phyloP scores from a whole-genome alignment of 129 eudicot genomes.

The Saposhnikovia divaricata region DNA sequence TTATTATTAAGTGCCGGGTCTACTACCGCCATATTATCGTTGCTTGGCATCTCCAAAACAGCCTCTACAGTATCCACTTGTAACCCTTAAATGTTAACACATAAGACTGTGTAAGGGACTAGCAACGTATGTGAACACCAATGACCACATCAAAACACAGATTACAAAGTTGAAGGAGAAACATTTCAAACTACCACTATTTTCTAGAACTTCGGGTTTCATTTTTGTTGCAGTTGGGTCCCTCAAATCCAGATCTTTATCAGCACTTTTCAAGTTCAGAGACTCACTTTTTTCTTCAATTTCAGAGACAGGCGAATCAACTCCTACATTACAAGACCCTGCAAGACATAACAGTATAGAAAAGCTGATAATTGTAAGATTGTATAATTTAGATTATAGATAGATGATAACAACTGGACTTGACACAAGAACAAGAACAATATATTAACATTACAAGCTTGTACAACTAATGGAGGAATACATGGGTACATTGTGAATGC shows the following conservation, averaged over 20 bases:
- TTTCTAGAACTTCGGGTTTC: neutral
- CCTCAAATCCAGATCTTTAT: neutral
- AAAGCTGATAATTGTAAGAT: too few species aligned
- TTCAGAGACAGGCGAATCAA: neutral
- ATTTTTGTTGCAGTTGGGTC: neutral
- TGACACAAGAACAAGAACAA: too few species aligned
- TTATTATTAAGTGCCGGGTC: too few species aligned
- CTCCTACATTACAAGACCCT: neutral
- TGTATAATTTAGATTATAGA: too few species aligned
- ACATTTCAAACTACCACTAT: conserved; percentile 11
- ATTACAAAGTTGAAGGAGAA: neutral
- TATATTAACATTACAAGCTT: too few species aligned
- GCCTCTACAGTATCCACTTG: too few species aligned
- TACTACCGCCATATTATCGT: too few species aligned
- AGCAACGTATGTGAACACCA: neutral
- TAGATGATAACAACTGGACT: too few species aligned
- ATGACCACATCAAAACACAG: neutral
- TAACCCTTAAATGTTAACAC: conserved; percentile 2
- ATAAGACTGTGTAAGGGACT: neutral
- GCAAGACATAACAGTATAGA: neutral
- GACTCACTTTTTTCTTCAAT: neutral
- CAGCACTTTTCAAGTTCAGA: neutral
- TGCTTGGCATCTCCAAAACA: too few species aligned
- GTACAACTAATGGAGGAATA: too few species aligned
- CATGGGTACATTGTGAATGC: too few species aligned